A percentile compares a stretch with the other conserved stretches of the same genome.
Evolutionary conservation across 805 yeast species (phyloP).

Genomic region (Ogataea paradorogensis): DNA sequence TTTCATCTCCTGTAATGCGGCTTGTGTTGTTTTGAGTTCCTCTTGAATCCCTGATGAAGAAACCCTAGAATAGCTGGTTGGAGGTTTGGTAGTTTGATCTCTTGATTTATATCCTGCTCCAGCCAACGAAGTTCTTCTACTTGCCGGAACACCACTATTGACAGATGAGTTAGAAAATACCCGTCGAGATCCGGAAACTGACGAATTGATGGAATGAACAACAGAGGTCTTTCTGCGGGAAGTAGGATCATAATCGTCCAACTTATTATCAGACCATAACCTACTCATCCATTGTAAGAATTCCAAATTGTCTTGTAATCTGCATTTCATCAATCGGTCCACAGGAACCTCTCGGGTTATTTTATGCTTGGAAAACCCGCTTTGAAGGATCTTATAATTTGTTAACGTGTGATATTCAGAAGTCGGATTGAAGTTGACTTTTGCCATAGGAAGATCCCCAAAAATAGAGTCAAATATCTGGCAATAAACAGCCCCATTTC

Average conservation of each 20-base stretch:
- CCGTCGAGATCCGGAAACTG: conserved; percentile 14
- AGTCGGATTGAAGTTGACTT: conserved; percentile 68
- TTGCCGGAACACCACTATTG: conserved; percentile 13
- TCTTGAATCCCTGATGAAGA: conserved; percentile 29
- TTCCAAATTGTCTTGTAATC: conserved; percentile 91
- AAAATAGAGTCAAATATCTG: conserved; percentile 85
- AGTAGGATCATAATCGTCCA: conserved; percentile 70
- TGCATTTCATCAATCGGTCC: conserved; percentile 77
- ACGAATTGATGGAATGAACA: conserved; percentile 4
- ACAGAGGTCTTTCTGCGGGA: conserved; percentile 44
- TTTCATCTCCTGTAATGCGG: conserved; percentile 56
- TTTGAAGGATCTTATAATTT: conserved; percentile 84
- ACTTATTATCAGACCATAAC: conserved; percentile 75
- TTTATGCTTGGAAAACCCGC: conserved; percentile 66
- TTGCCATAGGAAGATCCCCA: conserved; percentile 76
- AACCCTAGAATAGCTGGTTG: conserved; percentile 7
- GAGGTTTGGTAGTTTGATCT: conserved; percentile 8
- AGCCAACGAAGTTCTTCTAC: conserved; percentile 24
- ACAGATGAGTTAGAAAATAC: conserved; percentile 14
- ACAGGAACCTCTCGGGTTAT: conserved; percentile 77
- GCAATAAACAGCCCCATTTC: conserved; percentile 93
- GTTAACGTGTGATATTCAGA: conserved; percentile 73
- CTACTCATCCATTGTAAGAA: conserved; percentile 88
- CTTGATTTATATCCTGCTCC: conserved; percentile 14
- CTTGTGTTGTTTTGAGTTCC: conserved; percentile 48